Evolutionary conservation across 805 yeast genomes (phyloP).

Genomic region (Metschnikowia henanensis): DNA sequence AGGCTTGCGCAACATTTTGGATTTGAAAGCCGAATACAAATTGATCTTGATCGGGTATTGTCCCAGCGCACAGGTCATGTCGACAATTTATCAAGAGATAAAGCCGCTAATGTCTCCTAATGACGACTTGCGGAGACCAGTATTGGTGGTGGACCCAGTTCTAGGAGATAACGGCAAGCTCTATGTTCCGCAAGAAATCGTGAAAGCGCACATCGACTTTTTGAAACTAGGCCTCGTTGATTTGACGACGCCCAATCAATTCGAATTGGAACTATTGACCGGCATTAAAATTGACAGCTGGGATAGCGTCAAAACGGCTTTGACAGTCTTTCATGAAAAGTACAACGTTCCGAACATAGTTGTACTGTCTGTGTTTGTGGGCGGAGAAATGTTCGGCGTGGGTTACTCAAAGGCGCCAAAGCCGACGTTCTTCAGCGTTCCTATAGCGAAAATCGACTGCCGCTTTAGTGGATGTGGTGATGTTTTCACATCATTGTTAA

Average conservation of each 20-base stretch:
- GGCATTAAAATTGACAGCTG: slow-evolving; percentile 44
- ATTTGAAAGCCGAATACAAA: slow-evolving; percentile 47
- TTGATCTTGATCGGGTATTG: slow-evolving; percentile 79
- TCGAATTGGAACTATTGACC: slow-evolving; percentile 75
- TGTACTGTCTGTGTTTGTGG: slow-evolving; percentile 54
- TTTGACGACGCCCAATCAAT: slow-evolving; percentile 85
- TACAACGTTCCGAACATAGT: slow-evolving; percentile 55
- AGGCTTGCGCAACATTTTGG: slow-evolving; percentile 53
- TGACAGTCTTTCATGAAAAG: slow-evolving; percentile 39
- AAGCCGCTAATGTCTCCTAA: slow-evolving; percentile 30
- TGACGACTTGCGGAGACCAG: slow-evolving; percentile 33
- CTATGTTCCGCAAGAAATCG: slow-evolving; percentile 63
- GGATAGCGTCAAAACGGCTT: slow-evolving; percentile 36
- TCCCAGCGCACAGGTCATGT: slow-evolving; percentile 56
- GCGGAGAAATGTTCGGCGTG: slow-evolving; percentile 36
- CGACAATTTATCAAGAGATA: slow-evolving; percentile 45
- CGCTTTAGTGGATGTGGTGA: slow-evolving; percentile 77
- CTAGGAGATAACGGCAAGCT: slow-evolving; percentile 86
- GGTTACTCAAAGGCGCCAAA: slow-evolving; percentile 28
- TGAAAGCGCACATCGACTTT: slow-evolving; percentile 51
- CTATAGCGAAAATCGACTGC: slow-evolving; percentile 53
- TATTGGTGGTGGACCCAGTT: slow-evolving; percentile 86
- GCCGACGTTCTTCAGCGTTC: slow-evolving; percentile 30
- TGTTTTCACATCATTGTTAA: slow-evolving; percentile 60
- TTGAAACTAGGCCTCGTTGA: slow-evolving; percentile 55